Conservation (phyloP, 163 green algal genomes). For the Scenedesmus sp. region DNA sequence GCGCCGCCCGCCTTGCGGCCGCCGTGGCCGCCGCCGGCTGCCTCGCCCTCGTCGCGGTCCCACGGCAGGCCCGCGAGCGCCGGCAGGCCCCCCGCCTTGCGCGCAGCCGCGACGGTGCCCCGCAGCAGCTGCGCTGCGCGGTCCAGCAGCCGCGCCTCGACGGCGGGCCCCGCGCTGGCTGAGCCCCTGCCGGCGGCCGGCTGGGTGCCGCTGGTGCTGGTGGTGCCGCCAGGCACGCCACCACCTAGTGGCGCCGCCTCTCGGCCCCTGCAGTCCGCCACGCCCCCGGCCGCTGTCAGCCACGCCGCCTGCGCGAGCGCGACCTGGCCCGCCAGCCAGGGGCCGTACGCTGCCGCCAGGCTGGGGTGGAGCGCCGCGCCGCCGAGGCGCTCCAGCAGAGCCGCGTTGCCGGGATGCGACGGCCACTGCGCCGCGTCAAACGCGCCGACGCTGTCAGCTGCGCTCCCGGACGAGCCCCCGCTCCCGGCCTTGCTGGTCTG, state of each 20-base stretch:
- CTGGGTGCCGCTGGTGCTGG: slow-evolving; percentile 4
- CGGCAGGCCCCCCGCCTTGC: neutral
- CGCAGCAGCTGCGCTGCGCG: slow-evolving; percentile 29
- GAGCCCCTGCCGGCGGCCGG: neutral
- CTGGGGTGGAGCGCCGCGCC: slow-evolving; percentile 38
- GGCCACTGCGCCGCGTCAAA: slow-evolving; percentile 45
- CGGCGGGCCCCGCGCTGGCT: neutral
- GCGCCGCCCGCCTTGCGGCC: neutral
- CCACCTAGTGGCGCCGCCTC: neutral
- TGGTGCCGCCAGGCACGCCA: neutral
- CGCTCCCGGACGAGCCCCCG: neutral
- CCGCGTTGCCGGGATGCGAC: slow-evolving; percentile 48
- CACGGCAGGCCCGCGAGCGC: neutral
- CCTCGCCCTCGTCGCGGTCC: neutral
- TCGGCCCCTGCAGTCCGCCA: slow-evolving; percentile 16
- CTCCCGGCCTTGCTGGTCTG: too few species aligned
- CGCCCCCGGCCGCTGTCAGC: slow-evolving; percentile 25
- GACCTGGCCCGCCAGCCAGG: slow-evolving; percentile 57
- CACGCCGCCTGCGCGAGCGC: slow-evolving; percentile 41
- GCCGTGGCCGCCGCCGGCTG: slow-evolving; percentile 3
- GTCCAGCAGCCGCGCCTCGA: slow-evolving; percentile 30
- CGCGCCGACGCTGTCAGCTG: neutral
- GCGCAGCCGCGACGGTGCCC: neutral
- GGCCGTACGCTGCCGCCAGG: slow-evolving; percentile 56
- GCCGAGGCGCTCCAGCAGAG: slow-evolving; percentile 23